These are phyloP conservation scores for Pythium phragmitis DNA, from an alignment of 352 stramenopile genomes.

Conservation along the genomic window DNA sequence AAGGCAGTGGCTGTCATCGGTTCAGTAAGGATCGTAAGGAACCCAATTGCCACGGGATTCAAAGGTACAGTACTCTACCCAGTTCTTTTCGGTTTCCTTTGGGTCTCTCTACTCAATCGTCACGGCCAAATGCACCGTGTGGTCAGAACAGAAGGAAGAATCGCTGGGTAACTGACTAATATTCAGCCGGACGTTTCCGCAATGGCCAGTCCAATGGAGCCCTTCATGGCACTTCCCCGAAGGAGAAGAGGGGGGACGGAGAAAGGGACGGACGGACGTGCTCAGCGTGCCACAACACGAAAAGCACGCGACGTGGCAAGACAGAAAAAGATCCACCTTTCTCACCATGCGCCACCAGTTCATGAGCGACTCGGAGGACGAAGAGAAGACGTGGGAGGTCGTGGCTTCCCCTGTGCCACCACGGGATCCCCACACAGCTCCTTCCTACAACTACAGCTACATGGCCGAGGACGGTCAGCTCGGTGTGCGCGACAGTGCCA, in stretches of 20 bases:
- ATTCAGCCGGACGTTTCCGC: neutral
- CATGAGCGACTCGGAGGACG: conserved; percentile 12
- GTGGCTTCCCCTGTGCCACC: conserved; percentile 6
- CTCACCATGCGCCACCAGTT: conserved; percentile 12
- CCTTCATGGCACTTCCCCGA: too few species aligned
- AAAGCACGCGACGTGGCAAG: too few species aligned
- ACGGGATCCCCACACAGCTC: neutral
- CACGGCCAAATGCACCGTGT: too few species aligned
- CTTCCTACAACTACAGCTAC: conserved; percentile 24
- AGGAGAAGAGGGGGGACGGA: neutral
- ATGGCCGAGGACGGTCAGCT: conserved; percentile 11
- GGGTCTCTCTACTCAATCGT: too few species aligned
- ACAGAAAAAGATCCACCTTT: neutral
- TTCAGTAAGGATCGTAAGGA: too few species aligned
- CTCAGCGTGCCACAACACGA: too few species aligned
- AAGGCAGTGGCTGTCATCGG: too few species aligned
- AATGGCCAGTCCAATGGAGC: neutral
- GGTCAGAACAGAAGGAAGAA: too few species aligned
- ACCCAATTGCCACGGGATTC: too few species aligned
- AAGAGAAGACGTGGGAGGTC: conserved; percentile 18
- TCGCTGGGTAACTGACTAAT: too few species aligned
- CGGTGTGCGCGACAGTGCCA: conserved; percentile 7
- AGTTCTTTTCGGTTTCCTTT: too few species aligned
- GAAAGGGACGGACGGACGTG: neutral
- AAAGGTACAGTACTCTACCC: too few species aligned